Evolutionary conservation across 139 green algal genomes (phyloP).

Genomic region (Choricystis sp.): DNA sequence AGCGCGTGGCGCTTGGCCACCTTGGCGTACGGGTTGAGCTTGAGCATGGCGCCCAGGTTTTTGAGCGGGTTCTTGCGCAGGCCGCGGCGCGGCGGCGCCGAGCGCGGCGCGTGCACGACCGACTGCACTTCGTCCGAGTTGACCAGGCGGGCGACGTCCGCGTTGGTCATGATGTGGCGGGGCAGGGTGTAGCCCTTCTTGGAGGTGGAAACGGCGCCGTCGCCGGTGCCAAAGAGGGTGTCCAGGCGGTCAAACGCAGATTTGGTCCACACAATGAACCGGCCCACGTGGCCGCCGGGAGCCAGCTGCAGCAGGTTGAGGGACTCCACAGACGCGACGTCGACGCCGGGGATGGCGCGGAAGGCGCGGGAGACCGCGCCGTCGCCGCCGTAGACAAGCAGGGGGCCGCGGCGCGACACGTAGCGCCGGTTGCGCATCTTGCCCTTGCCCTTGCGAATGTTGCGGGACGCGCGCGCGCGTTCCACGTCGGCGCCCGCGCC

Average conservation of each 20-base stretch:
- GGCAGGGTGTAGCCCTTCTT: conserved; percentile 97
- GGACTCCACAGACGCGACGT: conserved; percentile 66
- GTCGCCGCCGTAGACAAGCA: conserved; percentile 83
- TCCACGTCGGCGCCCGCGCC: conserved; percentile 73
- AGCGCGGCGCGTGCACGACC: conserved; percentile 48
- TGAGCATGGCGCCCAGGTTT: conserved; percentile 88
- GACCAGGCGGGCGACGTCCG: conserved; percentile 59
- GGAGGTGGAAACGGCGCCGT: conserved; percentile 64
- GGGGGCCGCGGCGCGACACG: conserved; percentile 76
- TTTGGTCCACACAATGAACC: conserved; percentile 98
- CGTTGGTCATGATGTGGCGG: conserved; percentile 8
- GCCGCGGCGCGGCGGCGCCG: conserved; percentile 18
- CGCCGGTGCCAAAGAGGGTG: conserved; percentile 55
- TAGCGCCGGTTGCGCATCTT: conserved; percentile 98
- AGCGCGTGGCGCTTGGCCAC: conserved; percentile 37
- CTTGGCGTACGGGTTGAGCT: conserved; percentile 95
- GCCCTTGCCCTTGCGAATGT: conserved; percentile 68
- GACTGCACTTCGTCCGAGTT: conserved; percentile 91
- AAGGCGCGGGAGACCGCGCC: conserved; percentile 68
- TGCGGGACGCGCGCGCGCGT: conserved; percentile 15
- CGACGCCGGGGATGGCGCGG: conserved; percentile 91
- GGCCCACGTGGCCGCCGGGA: conserved; percentile 89
- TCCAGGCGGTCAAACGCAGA: conserved; percentile 88
- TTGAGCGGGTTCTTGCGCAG: conserved; percentile 98
- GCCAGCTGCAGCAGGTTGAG: conserved; percentile 97